phyloP scores from a whole-genome alignment of 805 yeast species.

The Kodamaea hsintzibuensis region DNA sequence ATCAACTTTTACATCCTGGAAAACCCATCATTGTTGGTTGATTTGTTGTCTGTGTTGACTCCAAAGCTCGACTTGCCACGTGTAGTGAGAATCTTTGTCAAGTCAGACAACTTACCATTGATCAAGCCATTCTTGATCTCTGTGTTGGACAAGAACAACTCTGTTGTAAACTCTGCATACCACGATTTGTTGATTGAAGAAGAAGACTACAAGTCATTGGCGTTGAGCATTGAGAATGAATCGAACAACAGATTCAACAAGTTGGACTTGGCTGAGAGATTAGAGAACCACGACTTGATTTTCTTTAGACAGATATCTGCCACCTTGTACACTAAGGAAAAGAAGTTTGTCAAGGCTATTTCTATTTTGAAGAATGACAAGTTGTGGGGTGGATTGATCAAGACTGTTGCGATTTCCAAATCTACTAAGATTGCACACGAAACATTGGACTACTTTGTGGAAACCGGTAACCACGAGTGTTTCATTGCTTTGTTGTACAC shows the following conservation, averaged over 20 bases:
- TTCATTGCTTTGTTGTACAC: slow-evolving; percentile 86
- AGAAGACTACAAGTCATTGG: slow-evolving; percentile 89
- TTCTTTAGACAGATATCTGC: slow-evolving; percentile 98
- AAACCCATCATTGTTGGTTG: slow-evolving; percentile 88
- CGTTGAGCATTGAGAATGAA: slow-evolving; percentile 74
- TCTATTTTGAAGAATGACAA: slow-evolving; percentile 87
- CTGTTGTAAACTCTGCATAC: slow-evolving; percentile 91
- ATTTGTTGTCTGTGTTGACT: slow-evolving; percentile 76
- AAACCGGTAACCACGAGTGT: slow-evolving; percentile 94
- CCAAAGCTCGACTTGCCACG: slow-evolving; percentile 93
- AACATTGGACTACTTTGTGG: slow-evolving; percentile 86
- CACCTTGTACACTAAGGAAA: slow-evolving; percentile 86
- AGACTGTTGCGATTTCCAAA: slow-evolving; percentile 83
- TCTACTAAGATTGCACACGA: slow-evolving; percentile 85
- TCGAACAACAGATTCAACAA: slow-evolving; percentile 90
- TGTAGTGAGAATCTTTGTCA: slow-evolving; percentile 91
- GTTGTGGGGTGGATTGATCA: slow-evolving; percentile 92
- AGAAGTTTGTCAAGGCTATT: slow-evolving; percentile 89
- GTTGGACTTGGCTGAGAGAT: slow-evolving; percentile 85
- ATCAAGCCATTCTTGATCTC: slow-evolving; percentile 93
- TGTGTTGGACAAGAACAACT: slow-evolving; percentile 85
- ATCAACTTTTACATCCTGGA: slow-evolving; percentile 90
- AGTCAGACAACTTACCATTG: slow-evolving; percentile 93
- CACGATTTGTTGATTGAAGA: slow-evolving; percentile 95
- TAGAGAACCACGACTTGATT: slow-evolving; percentile 86